Conservation (phyloP, 352 stramenopile genomes). For the Phytophthora tentaculata region DNA sequence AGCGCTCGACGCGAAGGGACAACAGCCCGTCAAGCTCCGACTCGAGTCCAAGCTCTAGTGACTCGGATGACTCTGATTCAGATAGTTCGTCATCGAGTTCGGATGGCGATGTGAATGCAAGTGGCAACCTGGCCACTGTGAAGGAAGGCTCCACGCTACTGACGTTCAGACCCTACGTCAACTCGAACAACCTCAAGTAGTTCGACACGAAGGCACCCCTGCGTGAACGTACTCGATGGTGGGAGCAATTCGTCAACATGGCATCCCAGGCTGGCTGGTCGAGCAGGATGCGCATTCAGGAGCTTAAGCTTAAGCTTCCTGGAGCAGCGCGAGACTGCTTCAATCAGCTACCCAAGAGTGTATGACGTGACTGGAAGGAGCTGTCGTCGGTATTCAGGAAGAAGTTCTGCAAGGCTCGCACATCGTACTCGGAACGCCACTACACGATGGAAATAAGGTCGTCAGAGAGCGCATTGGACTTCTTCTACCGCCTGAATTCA, state of each 20-base stretch:
- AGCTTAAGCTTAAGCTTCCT: conserved; percentile 3
- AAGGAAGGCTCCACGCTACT: not conserved
- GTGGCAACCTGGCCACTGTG: not conserved
- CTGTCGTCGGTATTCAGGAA: not conserved
- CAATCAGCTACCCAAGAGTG: not conserved
- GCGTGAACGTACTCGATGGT: not conserved
- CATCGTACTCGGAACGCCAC: not conserved
- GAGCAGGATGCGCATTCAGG: not conserved
- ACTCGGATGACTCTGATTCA: no score
- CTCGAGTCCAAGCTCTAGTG: no score
- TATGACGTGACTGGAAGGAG: not conserved
- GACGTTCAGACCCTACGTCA: not conserved
- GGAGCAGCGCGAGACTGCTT: not conserved
- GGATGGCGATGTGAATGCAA: not conserved
- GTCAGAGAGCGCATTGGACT: no score
- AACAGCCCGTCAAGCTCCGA: no score
- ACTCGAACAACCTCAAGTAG: not conserved
- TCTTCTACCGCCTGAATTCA: no score
- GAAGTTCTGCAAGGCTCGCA: not conserved
- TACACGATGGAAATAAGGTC: conserved; percentile 1
- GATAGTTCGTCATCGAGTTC: not conserved
- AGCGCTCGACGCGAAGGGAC: no score
- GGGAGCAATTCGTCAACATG: no score
- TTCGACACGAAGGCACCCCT: not conserved
- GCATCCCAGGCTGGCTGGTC: not conserved